These are phyloP conservation scores for Phaffia australis DNA, from an alignment of 768 basidiomycete species.

Conservation along the genomic window DNA sequence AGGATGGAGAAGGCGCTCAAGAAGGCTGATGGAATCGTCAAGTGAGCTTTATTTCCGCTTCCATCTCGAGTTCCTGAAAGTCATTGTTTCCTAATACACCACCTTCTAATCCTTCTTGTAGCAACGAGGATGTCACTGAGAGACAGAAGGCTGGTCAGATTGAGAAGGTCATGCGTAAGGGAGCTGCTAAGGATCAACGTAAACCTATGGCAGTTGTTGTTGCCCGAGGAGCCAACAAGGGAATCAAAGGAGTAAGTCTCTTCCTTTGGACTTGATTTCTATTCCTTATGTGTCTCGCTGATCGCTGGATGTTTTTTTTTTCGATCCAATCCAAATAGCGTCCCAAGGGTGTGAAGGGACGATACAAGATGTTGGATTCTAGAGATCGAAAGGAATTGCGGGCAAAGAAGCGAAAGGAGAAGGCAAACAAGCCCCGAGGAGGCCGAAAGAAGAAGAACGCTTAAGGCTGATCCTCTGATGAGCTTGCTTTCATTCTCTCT, in stretches of 20 bases:
- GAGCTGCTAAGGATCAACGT: conserved; percentile 45
- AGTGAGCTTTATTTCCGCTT: not conserved
- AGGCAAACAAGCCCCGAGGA: conserved; percentile 46
- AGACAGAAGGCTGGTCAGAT: conserved; percentile 88
- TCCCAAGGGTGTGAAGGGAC: conserved; percentile 92
- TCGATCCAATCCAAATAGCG: conserved; percentile 35
- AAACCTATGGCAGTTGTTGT: conserved; percentile 72
- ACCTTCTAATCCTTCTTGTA: not conserved
- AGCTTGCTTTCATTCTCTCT: too few species aligned
- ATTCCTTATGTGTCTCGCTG: not conserved
- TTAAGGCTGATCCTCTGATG: too few species aligned
- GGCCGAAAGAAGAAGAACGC: conserved; percentile 25
- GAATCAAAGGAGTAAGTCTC: conserved; percentile 54
- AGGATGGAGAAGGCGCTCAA: conserved; percentile 83
- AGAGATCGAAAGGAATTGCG: conserved; percentile 49
- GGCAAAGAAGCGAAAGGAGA: conserved; percentile 68
- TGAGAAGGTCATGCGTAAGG: conserved; percentile 52
- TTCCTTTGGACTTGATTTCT: not conserved
- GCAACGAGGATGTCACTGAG: conserved; percentile 80
- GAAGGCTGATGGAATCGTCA: conserved; percentile 76
- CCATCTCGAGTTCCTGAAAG: not conserved
- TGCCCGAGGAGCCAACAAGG: conserved; percentile 79
- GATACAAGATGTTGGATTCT: conserved; percentile 81
- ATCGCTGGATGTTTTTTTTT: not conserved
- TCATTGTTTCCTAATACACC: not conserved